Evolutionary conservation across 1,284 basidiomycete genomes (phyloP), one percentile per base, ranked within the genome.

Genomic region (Moesziomyces parantarcticus): DNA sequence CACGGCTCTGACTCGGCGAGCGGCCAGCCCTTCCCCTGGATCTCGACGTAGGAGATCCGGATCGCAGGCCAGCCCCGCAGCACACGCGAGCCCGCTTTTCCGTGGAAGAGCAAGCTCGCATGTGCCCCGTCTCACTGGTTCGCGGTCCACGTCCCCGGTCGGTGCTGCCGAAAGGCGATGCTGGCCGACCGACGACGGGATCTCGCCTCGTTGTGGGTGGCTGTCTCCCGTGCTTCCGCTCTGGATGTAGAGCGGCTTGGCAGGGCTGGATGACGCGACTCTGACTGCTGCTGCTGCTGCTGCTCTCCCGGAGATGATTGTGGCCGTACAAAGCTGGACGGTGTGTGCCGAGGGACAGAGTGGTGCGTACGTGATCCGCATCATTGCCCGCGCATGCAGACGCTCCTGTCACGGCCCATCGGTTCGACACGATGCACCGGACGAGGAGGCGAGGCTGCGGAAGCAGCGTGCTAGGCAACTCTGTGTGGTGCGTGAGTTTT

Each of bases 1-100:
- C 70, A 73, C 70, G 70, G 60, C 70, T 60, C 60, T 64, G 70
- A 73, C 70, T 73, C 54, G 70, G 50, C 70, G 70, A 64, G 64
- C 69, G 50, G 70, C 57, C 70, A 57, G 64, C 70, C 70, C 58
- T 68, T 73, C 70, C 57, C 64, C 58, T 40, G 61, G 57, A 52
- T 52, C 70, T 73, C 70, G 64, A 60, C 70, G 61, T 58, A 66
- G 70, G 70, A 73, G 70, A 58, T 43, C 60, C 64, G 64, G 70
- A 64, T 73, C 70, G 41, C 57, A 73, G 70, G 70, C 65, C 70
- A 68, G 63, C 64, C 57, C 70, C 60, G 60, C 64, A 50, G 68
- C 50, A 25, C 40, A 4, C 21, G 39, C 23, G 36, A 48, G 34
- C 32, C 29, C 11, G 29, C 29, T 10, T 16, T 10, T 34, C 11